Conservation (phyloP, 331 rosid species). For the Malus hybrid region DNA sequence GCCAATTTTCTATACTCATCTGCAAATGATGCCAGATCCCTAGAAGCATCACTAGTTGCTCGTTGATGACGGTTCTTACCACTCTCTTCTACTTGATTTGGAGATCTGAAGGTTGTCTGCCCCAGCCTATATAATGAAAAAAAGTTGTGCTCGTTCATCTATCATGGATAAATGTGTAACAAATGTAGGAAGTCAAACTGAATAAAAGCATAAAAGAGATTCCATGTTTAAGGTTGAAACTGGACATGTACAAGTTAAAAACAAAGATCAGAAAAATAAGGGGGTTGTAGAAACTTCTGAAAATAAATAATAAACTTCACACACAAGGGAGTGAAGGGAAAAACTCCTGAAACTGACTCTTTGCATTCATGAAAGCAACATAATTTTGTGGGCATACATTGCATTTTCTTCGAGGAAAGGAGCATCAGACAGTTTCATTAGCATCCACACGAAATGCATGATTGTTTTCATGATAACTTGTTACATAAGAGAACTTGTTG, state of each 20-base stretch:
- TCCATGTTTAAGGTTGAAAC: background rate
- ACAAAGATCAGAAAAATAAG: background rate
- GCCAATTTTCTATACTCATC: constrained; percentile 93
- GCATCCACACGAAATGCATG: background rate
- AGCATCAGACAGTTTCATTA: background rate
- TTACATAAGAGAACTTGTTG: background rate
- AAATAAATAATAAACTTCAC: background rate
- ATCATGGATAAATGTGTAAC: background rate
- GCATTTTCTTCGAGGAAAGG: background rate
- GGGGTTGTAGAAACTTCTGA: background rate
- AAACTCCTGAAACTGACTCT: background rate
- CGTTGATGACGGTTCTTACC: constrained; percentile 37
- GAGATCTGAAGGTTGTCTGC: constrained; percentile 43
- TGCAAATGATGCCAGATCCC: constrained; percentile 75
- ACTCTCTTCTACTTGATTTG: constrained; percentile 48
- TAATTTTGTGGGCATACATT: background rate
- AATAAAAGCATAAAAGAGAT: background rate
- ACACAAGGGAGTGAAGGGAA: background rate
- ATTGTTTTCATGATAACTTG: background rate
- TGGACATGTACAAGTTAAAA: background rate
- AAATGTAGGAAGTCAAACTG: no score
- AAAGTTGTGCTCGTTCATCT: constrained; percentile 7
- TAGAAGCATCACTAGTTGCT: constrained; percentile 50
- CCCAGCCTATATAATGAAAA: constrained; percentile 64
- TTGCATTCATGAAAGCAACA: background rate